Evolutionary conservation across 2,329 filamentous ascomycete genomes (phyloP), one percentile per base, ranked within the genome.

Genomic region (Stylonectria norvegica): DNA sequence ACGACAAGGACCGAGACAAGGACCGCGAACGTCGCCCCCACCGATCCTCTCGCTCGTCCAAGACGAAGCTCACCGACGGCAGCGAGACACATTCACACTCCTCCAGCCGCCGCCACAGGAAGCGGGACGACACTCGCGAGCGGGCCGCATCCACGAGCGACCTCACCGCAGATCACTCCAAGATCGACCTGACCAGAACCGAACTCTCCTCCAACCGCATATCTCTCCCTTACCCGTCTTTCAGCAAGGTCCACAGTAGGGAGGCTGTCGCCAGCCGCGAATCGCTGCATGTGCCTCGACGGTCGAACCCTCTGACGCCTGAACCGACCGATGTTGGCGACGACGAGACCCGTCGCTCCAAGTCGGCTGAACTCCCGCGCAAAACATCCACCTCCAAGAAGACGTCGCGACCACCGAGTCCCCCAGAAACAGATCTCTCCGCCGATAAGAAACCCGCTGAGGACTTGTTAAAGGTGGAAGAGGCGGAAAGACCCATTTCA

Each of bases 161-260:
- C 38, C 59, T 77, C 32, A 70, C 74, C 10, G 72, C 71, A 16
- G 71, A 73, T 55, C 59, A 76, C 36, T 60, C 64, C 36, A 61
- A 57, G 32, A 58, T 62, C 6, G 60, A 59, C 16, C 46, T 67
- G 16, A 61, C 65, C 31, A 67, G 62, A 44, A 49, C 51, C 3
- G 57, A 54, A 20, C 46, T 56, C 20, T 38, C 56, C 17, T 55
- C 54, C 12, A 70, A 75, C 38, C 72, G 73, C 19, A 61, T 71
- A 22, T 76, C 74, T 46, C 60, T 86, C 29, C 84, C 87, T 5
- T 95, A 95, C 60, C 88, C 89, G 2, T 75, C 76, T 9, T 89
- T 94, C 65, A 93, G 86, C 67, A 96, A 94, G 67, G 86, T 86
- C 10, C 88, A 95, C 64, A 94, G 89, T 72, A 93, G 89, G 64